phyloP scores from a whole-genome alignment of 2,329 filamentous ascomycete species.

The Chaetomium olivaceum region DNA sequence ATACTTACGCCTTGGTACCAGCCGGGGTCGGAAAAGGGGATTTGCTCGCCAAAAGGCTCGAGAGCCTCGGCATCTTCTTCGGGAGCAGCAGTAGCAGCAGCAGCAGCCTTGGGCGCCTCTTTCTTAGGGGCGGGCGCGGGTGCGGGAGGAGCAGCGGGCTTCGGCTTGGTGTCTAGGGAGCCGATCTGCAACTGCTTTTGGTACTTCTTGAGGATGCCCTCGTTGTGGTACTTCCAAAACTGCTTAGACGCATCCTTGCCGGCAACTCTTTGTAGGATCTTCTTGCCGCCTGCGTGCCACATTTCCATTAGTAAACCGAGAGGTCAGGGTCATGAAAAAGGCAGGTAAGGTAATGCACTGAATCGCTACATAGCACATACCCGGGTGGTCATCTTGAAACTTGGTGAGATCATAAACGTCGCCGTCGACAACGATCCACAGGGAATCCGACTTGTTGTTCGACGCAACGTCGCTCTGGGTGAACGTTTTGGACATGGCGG shows the following conservation, averaged over 20 bases:
- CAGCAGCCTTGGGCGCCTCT: slow-evolving; percentile 42
- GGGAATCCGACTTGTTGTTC: slow-evolving; percentile 82
- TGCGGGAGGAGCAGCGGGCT: slow-evolving; percentile 57
- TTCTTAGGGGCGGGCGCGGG: slow-evolving; percentile 50
- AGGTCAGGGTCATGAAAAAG: background rate
- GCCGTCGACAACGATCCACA: slow-evolving; percentile 90
- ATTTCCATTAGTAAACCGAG: slow-evolving; percentile 12
- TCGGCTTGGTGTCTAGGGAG: slow-evolving; percentile 85
- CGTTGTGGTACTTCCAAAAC: slow-evolving; percentile 79
- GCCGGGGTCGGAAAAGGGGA: slow-evolving; percentile 87
- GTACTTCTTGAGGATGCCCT: slow-evolving; percentile 86
- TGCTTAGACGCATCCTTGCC: slow-evolving; percentile 68
- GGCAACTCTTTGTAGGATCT: slow-evolving; percentile 63
- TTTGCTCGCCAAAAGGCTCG: slow-evolving; percentile 80
- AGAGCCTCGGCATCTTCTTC: slow-evolving; percentile 67
- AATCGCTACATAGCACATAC: slow-evolving; percentile 46
- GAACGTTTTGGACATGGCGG: slow-evolving; percentile 83
- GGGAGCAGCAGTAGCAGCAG: slow-evolving; percentile 39
- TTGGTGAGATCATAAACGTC: slow-evolving; percentile 95
- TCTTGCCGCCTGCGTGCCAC: slow-evolving; percentile 55
- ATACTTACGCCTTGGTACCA: slow-evolving; percentile 88
- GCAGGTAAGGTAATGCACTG: background rate
- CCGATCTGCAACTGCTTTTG: slow-evolving; percentile 74
- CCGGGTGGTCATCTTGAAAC: slow-evolving; percentile 83
- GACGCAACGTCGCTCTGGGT: slow-evolving; percentile 81